These are phyloP conservation scores for Tolypocladium inflatum DNA, from an alignment of 2,329 filamentous ascomycete species.

Conservation along the genomic window DNA sequence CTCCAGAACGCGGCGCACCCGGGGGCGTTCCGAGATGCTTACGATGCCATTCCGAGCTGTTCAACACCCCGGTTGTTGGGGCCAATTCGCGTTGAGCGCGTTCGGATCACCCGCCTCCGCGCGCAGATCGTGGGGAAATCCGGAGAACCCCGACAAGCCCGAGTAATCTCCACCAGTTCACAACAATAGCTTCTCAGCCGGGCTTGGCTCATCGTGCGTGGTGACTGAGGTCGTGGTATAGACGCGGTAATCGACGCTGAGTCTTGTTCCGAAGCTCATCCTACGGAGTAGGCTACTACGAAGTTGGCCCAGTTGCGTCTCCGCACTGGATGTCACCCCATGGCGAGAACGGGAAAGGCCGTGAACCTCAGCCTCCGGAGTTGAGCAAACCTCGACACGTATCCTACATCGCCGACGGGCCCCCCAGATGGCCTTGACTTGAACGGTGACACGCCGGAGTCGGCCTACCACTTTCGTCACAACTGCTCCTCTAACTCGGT, in stretches of 20 bases:
- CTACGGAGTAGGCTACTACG: not conserved
- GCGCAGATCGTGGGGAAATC: not conserved
- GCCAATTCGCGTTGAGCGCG: no score
- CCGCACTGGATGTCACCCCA: not conserved
- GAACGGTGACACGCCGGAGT: not conserved
- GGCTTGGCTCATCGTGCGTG: not conserved
- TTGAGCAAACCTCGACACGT: not conserved
- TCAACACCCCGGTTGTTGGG: no score
- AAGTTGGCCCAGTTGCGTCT: not conserved
- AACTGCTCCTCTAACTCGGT: not conserved
- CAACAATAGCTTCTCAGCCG: not conserved
- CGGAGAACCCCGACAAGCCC: not conserved
- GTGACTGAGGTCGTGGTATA: not conserved
- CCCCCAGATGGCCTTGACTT: not conserved
- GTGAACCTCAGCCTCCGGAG: not conserved
- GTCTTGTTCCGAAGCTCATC: not conserved
- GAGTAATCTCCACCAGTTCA: not conserved
- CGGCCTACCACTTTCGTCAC: not conserved
- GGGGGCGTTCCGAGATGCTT: no score
- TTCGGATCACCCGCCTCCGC: no score
- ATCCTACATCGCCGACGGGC: not conserved
- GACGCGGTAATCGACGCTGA: not conserved
- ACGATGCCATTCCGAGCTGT: no score
- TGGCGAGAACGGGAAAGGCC: not conserved
- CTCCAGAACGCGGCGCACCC: not conserved